phyloP scores from a whole-genome alignment of 805 yeast species.

The Myxozyma kluyveri region DNA sequence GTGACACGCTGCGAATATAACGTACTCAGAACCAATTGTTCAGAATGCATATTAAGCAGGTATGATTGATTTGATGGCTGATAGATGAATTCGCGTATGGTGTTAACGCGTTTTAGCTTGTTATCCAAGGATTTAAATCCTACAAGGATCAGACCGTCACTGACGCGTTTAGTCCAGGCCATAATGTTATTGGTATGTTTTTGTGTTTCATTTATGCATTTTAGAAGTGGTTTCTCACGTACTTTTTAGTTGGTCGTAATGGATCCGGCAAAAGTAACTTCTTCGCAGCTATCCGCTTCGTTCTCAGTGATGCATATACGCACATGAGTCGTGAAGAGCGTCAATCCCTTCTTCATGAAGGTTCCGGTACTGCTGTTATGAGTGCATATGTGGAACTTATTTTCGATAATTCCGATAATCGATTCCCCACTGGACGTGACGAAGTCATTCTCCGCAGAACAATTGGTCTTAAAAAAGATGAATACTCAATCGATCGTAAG shows the following conservation, averaged over 20 bases:
- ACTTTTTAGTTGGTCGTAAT: conserved; percentile 64
- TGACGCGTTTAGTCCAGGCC: conserved; percentile 72
- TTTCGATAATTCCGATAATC: conserved; percentile 73
- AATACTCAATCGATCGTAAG: conserved; percentile 77
- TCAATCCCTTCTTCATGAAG: conserved; percentile 84
- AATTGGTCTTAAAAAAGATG: conserved; percentile 90
- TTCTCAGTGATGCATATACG: conserved; percentile 82
- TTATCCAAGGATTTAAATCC: conserved; percentile 90
- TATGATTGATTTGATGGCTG: conserved; percentile 1
- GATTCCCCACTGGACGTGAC: conserved; percentile 66
- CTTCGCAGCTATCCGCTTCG: conserved; percentile 84
- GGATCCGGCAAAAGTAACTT: conserved; percentile 97
- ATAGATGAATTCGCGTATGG: background rate
- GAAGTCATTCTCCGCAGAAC: conserved; percentile 81
- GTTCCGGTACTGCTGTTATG: conserved; percentile 72
- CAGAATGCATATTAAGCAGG: conserved; percentile 26
- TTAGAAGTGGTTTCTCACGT: background rate
- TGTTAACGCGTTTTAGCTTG: conserved; percentile 41
- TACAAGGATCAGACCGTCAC: conserved; percentile 79
- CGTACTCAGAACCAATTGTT: too few relatives aligned
- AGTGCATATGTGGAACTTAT: conserved; percentile 89
- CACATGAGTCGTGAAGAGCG: conserved; percentile 82
- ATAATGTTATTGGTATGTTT: conserved; percentile 64
- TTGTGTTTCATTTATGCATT: background rate
- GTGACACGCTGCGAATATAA: too few relatives aligned